A percentile compares a stretch with the other conserved stretches of the same genome.
Evolutionary conservation across 2,329 filamentous ascomycete genomes (phyloP).

Genomic region (Aspergillus fijiensis): DNA sequence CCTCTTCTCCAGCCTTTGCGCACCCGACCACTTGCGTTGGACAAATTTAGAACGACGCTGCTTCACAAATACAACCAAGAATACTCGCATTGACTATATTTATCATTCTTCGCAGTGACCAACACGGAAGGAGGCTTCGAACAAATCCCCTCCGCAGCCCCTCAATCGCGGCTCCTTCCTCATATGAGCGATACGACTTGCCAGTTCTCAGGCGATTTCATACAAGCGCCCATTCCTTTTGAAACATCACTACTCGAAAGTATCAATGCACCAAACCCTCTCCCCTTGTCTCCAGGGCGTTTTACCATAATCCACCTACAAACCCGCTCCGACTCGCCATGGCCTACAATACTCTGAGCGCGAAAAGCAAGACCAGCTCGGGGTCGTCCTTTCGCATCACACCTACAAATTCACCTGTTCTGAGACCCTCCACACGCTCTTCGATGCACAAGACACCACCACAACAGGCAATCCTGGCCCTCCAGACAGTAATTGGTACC

Average conservation of each 20-base stretch:
- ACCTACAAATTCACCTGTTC: slow-evolving; percentile 72
- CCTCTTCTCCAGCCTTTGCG: slow-evolving; percentile 16
- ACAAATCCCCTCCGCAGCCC: slow-evolving; percentile 2
- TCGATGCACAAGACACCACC: slow-evolving; percentile 50
- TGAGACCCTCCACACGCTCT: slow-evolving; percentile 63
- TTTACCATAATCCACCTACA: slow-evolving; percentile 24
- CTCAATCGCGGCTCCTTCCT: slow-evolving; percentile 9
- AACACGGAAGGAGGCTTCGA: background rate
- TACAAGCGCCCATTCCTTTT: background rate
- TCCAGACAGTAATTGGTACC: slow-evolving; percentile 85
- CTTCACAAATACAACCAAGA: background rate
- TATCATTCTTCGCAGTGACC: background rate
- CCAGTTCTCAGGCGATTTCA: background rate
- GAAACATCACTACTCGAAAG: background rate
- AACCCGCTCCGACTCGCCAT: slow-evolving; percentile 27
- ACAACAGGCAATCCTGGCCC: slow-evolving; percentile 57
- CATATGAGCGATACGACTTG: slow-evolving; percentile 4
- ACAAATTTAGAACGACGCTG: slow-evolving; percentile 1
- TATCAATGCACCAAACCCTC: slow-evolving; percentile 28
- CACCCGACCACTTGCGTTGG: slow-evolving; percentile 6
- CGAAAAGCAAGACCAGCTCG: slow-evolving; percentile 38
- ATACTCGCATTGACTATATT: background rate
- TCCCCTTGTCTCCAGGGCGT: slow-evolving; percentile 26
- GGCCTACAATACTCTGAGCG: slow-evolving; percentile 36
- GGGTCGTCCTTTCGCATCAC: slow-evolving; percentile 61